A percentile compares a stretch with the other conserved stretches of the same genome.
phyloP scores from a whole-genome alignment of 305 asterid species.

The Fraxinus platypoda region DNA sequence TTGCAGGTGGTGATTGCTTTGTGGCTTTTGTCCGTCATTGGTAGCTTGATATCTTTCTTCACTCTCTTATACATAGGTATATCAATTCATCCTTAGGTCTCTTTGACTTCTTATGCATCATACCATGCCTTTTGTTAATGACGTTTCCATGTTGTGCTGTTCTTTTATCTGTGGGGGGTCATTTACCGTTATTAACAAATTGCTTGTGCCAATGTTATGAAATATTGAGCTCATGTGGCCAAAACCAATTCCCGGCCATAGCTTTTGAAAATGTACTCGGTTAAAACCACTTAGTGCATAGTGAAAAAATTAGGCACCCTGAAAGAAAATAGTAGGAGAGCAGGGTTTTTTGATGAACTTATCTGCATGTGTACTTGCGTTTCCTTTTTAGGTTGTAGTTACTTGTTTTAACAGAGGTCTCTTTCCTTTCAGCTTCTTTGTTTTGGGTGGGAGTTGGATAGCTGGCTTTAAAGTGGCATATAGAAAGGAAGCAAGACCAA shows the following conservation, averaged over 20 bases:
- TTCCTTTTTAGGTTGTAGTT: background rate
- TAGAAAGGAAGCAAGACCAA: background rate
- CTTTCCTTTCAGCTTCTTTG: background rate
- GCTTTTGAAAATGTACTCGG: background rate
- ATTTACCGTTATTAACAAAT: background rate
- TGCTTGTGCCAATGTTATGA: background rate
- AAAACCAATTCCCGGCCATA: background rate
- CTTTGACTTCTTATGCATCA: background rate
- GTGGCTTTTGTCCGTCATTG: constrained; percentile 88
- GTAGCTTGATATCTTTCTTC: constrained; percentile 77
- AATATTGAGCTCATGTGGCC: background rate
- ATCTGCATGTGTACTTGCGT: background rate
- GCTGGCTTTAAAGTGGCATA: background rate
- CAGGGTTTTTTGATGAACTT: background rate
- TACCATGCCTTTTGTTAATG: background rate
- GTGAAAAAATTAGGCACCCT: background rate
- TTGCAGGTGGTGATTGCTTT: constrained; percentile 88
- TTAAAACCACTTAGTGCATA: background rate
- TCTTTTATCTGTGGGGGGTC: background rate
- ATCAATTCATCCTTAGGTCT: constrained; percentile 7
- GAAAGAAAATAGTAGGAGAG: background rate
- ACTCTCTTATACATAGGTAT: constrained; percentile 84
- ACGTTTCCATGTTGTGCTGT: background rate
- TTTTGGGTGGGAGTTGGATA: background rate
- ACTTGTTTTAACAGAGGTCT: background rate